Conservation (phyloP, 345 rosid genomes). For the Pelargonium nanum region DNA sequence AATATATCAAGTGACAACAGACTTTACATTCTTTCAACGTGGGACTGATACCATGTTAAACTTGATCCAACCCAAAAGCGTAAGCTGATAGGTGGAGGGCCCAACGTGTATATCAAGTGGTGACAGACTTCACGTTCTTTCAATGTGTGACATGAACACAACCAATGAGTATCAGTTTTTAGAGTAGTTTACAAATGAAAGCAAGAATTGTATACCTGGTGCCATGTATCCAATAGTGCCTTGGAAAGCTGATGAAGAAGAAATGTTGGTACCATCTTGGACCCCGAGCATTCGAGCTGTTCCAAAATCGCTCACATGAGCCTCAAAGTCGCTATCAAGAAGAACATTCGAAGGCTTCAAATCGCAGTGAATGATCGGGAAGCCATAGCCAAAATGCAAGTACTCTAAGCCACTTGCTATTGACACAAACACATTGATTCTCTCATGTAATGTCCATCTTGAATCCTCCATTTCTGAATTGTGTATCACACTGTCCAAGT, state of each 20-base stretch:
- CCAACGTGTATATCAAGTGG: not conserved
- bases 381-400: conserved; percentile 62
- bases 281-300: conserved; percentile 68
- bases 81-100: too few relatives aligned
- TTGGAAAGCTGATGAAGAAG: conserved; percentile 50
- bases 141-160: too few relatives aligned
- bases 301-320: conserved; percentile 94
- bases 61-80: not conserved
- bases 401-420: conserved; percentile 64
- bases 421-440: conserved; percentile 42
- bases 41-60: too few relatives aligned
- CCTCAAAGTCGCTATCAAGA: conserved; percentile 46
- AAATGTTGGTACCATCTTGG: conserved; percentile 36
- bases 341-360: conserved; percentile 82
- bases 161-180: not conserved
- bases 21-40: too few relatives aligned
- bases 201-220: conserved; percentile 44
- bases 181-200: not conserved
- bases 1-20: too few relatives aligned
- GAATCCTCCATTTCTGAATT: conserved; percentile 20
- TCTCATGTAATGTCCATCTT: conserved; percentile 35
- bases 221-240: conserved; percentile 94
- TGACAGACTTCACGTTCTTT: too few relatives aligned
- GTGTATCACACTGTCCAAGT: conserved; percentile 52
- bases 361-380: conserved; percentile 79